These are phyloP conservation scores for Fusarium veterinarium DNA, from an alignment of 2,329 filamentous ascomycete genomes.

Conservation along the genomic window DNA sequence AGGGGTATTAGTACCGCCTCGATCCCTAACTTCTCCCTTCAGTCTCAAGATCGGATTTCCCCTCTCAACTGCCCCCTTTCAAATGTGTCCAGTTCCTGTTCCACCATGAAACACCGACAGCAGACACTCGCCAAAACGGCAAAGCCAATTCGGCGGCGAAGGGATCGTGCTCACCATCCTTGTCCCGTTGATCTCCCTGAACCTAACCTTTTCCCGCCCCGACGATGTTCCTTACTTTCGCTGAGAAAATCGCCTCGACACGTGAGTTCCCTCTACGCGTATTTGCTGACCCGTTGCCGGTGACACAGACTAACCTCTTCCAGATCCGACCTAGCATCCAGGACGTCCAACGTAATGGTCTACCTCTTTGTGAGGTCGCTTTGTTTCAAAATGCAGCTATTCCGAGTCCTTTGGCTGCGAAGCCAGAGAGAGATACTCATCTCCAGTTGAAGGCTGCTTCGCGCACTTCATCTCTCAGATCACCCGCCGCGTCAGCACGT, in stretches of 20 bases:
- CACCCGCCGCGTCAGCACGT: background rate
- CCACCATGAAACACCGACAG: constrained; percentile 12
- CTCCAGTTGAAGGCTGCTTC: background rate
- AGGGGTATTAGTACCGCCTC: constrained; percentile 19
- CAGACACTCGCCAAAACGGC: constrained; percentile 4
- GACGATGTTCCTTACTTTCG: constrained; percentile 1
- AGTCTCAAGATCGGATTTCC: background rate
- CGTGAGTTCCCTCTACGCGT: constrained; percentile 1
- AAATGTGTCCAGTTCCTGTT: background rate
- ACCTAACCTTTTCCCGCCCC: constrained; percentile 20
- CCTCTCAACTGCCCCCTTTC: background rate
- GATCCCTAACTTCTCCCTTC: constrained; percentile 15
- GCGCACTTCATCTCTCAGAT: background rate
- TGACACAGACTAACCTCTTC: background rate
- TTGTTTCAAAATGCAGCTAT: constrained; percentile 17
- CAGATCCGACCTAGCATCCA: constrained; percentile 12
- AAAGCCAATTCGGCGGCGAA: constrained; percentile 11
- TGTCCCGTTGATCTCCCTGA: constrained; percentile 2
- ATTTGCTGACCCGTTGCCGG: constrained; percentile 4
- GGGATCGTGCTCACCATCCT: background rate
- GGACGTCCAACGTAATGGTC: background rate
- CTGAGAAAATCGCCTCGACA: background rate
- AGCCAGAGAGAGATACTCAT: background rate
- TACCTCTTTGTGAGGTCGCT: constrained; percentile 11
- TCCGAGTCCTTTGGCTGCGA: background rate